Base-by-base conservation (phyloP, 78 protist species). In the Dictyostelium purpureum region DNA sequence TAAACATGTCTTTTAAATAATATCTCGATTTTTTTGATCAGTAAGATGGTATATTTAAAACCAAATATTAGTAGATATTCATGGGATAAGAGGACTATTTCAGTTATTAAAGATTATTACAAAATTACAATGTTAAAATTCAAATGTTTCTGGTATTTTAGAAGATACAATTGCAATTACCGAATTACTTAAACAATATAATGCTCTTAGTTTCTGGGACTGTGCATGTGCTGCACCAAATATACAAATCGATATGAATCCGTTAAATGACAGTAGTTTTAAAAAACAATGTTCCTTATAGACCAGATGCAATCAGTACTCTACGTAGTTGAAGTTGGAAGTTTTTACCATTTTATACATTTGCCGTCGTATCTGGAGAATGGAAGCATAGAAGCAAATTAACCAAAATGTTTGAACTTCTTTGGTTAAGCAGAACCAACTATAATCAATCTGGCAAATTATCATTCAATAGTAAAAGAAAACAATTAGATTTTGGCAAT, bases 211-310 rank as follows among this genome's bases (percentile, higher is more conserved):
- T 56, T 14, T 95, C 47, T 97, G 87, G 93, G 99, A 98, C 90
- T 96, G 94, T 56, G 99, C 99, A 10, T 24, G 96, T 4, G 98
- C 97, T 0, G 99, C 95, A 33, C 98, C 98, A 31, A 96, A 97
- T 77, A 7, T 65, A 28, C 52, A 40, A 45, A 69, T 96, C 47
- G 79, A 96, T 71, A 57, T 97, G 96, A 69, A 88, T 38, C 94
- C 96, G 2, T 35, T 26, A 16, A 37, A 54, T 52, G 61, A 59
- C 12, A 54, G 38, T 59, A 12, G 65, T 18, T 79, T 56, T 26
- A 66, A 45, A 57, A 88, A 80, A 31, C 98, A 18, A n/a, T 96
- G 45, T 69, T 97, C 69, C 7, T 97, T 67, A 93, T 42, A 97
- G 98, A 9, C 99, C 98, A 0, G 94, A 75, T 61, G 96, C 97